phyloP scores from a whole-genome alignment of 768 basidiomycete species.

The Brasilioporus rufonigricans region DNA sequence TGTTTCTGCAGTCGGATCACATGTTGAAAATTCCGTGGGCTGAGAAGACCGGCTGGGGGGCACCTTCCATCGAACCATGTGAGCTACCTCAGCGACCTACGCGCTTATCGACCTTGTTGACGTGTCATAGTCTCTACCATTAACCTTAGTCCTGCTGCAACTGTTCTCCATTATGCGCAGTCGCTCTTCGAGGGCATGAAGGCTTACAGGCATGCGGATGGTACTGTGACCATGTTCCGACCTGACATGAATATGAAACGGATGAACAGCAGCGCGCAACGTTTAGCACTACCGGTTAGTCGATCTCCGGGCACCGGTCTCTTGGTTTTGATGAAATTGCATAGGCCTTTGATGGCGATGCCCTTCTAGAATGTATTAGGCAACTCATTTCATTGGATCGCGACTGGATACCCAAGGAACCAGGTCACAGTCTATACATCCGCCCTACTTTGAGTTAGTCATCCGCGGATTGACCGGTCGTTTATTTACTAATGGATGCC shows the following conservation, averaged over 20 bases:
- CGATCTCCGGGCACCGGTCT: neutral
- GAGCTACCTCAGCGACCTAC: slow-evolving; percentile 28
- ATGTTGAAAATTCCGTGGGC: slow-evolving; percentile 83
- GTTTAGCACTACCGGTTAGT: slow-evolving; percentile 74
- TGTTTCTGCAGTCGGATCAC: slow-evolving; percentile 64
- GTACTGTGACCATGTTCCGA: slow-evolving; percentile 80
- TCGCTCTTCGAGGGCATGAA: slow-evolving; percentile 93
- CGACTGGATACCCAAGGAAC: slow-evolving; percentile 87
- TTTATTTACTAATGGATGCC: slow-evolving; percentile 3
- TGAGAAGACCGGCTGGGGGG: slow-evolving; percentile 70
- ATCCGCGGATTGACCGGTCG: neutral
- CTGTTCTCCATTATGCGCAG: slow-evolving; percentile 93
- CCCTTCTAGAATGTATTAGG: slow-evolving; percentile 78
- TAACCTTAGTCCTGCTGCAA: slow-evolving; percentile 36
- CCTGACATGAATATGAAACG: slow-evolving; percentile 98
- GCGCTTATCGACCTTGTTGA: neutral
- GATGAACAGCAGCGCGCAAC: slow-evolving; percentile 81
- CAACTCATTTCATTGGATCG: slow-evolving; percentile 79
- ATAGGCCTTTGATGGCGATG: slow-evolving; percentile 76
- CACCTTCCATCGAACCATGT: slow-evolving; percentile 84
- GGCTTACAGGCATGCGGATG: slow-evolving; percentile 76
- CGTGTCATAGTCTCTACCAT: slow-evolving; percentile 21
- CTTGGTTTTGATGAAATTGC: slow-evolving; percentile 4
- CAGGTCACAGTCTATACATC: slow-evolving; percentile 90
- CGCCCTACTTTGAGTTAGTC: slow-evolving; percentile 68